Base-by-base conservation (phyloP, 495 filamentous ascomycete genomes). In the Durotheca rogersii region DNA sequence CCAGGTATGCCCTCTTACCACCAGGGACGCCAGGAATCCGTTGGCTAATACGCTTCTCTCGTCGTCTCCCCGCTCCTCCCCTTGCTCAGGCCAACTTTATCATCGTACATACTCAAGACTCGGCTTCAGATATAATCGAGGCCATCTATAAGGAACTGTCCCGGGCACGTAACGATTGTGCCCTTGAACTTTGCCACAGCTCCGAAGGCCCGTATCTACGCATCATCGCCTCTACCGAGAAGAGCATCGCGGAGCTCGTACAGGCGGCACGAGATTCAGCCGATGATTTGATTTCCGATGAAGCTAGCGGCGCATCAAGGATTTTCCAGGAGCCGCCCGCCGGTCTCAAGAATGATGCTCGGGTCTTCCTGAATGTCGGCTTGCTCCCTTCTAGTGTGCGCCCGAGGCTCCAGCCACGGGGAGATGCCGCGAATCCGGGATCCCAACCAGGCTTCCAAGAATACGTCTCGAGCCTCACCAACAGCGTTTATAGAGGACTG, bases 201-300 rank as follows among this genome's bases (percentile, higher is more conserved):
- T 1, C 2, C 2, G 9, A 33, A 16, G 46, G 21, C 4, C 37
- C 54, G 0, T 62, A 55, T 36, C 34, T 65, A n/a, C 27, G 27
- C 3, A 34, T 62, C 12, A 33, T 27, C 5, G 50, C 38, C 1
- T 42, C 46, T n/a, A 35, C 51, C 4, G 50, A 20, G 31, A 53
- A 20, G 31, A 40, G 44, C 20, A 44, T 44, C 14, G 10, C 36
- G 11, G 38, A 42, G 10, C 31, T 62, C 1, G 18, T 70, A 12
- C 35, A 49, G 6, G 58, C 60, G 3, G 66, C 67, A 5, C 56
- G 62, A 21, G 41, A 61, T 14, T n/a, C 62, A 7, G 39, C 68
- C 17, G 40, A 58, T 6, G 42, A 41, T 0, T 21, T 67, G 7
- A 34, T 69, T 38, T 49, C 35, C 0, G 60, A 62, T 7, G 20